phyloP scores from a whole-genome alignment of 306 rosid species.

The Cucurbita moschata region DNA sequence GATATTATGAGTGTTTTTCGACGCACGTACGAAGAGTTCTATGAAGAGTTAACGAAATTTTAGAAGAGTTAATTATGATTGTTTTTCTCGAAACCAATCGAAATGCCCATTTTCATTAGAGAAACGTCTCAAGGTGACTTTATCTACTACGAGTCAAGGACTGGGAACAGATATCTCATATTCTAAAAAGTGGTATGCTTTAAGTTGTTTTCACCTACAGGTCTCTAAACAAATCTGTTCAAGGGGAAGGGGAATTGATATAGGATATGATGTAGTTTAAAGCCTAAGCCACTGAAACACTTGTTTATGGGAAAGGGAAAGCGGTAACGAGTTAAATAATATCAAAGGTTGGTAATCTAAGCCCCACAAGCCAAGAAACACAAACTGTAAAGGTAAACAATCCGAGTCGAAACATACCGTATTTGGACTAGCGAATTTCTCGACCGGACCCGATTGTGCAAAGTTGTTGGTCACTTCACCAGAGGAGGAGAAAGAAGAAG shows the following conservation, averaged over 20 bases:
- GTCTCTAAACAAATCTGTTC: not conserved
- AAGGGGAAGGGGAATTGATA: not conserved
- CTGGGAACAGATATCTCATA: not conserved
- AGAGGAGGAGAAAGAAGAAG: slow-evolving; percentile 41
- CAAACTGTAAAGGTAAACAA: not conserved
- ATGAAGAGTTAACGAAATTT: not conserved
- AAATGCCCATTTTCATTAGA: not conserved
- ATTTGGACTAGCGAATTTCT: slow-evolving; percentile 35
- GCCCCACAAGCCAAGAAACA: not conserved
- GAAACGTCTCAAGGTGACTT: not conserved
- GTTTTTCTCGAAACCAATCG: too few species aligned
- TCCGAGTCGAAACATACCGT: slow-evolving; percentile 28
- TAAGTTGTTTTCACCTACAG: not conserved
- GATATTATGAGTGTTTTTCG: not conserved
- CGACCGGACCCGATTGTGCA: slow-evolving; percentile 21
- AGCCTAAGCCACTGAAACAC: not conserved
- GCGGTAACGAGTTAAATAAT: not conserved
- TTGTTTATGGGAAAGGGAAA: not conserved
- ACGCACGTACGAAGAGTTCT: not conserved
- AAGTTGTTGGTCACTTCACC: slow-evolving; percentile 24
- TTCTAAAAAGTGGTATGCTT: not conserved
- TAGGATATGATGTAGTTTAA: not conserved
- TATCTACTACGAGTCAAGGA: not conserved
- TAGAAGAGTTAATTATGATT: too few species aligned
- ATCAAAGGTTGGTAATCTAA: not conserved